These are phyloP conservation scores for Phytopythium oedochilum DNA, from an alignment of 352 stramenopile genomes.

Conservation along the genomic window DNA sequence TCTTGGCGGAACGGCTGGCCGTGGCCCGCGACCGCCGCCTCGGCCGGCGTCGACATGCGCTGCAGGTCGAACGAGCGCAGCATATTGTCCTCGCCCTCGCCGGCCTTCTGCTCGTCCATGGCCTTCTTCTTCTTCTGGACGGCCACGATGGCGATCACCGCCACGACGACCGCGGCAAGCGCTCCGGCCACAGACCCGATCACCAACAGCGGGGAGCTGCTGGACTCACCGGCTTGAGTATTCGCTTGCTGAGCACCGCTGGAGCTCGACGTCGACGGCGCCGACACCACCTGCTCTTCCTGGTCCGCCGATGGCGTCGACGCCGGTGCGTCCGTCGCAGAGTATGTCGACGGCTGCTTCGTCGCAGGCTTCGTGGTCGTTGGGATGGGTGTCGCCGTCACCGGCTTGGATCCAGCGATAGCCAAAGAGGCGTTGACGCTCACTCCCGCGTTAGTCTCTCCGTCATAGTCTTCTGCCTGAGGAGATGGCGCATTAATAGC, in stretches of 20 bases:
- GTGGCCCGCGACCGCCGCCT: not conserved
- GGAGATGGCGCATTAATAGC: not conserved
- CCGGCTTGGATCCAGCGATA: conserved; percentile 4
- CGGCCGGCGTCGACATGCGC: conserved; percentile 11
- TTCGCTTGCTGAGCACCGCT: conserved; percentile 17
- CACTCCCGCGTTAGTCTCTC: conserved; percentile 4
- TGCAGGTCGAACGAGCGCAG: conserved; percentile 16
- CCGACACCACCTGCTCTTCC: not conserved
- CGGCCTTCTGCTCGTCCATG: conserved; percentile 15
- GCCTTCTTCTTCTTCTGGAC: conserved; percentile 22
- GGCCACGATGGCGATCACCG: conserved; percentile 14
- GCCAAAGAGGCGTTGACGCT: conserved; percentile 13
- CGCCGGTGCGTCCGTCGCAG: conserved; percentile 7
- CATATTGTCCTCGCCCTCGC: conserved; percentile 3
- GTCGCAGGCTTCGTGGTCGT: not conserved
- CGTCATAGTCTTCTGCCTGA: conserved; percentile 9
- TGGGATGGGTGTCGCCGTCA: conserved; percentile 1
- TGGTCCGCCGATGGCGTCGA: conserved; percentile 10
- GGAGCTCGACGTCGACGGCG: conserved; percentile 7
- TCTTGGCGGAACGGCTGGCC: not conserved
- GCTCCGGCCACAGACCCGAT: conserved; percentile 19
- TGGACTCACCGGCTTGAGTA: conserved; percentile 9
- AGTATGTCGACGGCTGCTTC: conserved; percentile 2
- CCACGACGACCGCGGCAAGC: conserved; percentile 12
- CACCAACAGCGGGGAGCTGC: conserved; percentile 16